Evolutionary conservation across 768 basidiomycete genomes (phyloP), one percentile per base, ranked within the genome.

Genomic region (Cubamyces lactineus): DNA sequence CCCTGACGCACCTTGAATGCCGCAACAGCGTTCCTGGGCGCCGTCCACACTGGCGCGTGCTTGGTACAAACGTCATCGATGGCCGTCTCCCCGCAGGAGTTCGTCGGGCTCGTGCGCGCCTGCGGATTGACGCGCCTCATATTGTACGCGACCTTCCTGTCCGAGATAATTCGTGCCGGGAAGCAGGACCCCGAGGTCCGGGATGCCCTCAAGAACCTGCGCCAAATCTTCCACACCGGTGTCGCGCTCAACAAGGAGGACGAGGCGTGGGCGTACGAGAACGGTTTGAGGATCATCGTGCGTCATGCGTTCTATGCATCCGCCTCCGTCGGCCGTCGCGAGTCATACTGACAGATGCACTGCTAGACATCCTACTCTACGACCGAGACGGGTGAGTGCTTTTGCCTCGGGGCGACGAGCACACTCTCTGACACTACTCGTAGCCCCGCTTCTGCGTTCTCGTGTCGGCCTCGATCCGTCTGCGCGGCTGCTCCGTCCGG

Each of bases 221-320:
- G 59, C 34, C 62, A 66, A 41, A 56, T 68, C 42, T 21, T 56
- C 15, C 57, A 68, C 53, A 68, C 64, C 15, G 67, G 64, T 28
- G 62, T 63, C 30, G 55, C 67, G n/a, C 54, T 68, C 23, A 56
- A 60, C 39, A 45, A 47, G 28, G 67, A 68, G 17, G 67, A 68
- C 46, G 67, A 68, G 42, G 56, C 53, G 17, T 64, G 64, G 64
- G 67, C 64, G 26, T 38, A 52, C 53, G 46, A 41, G 16, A 19
- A 66, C 15, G 56, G 57, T 1, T 13, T 66, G 15, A 47, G 47
- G 13, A n/a, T 67, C 26, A 48, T 45, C 9, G 62, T 67, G 28
- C 2, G 59, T 54, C 16, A 40, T 34, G 2, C 24, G 38, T 9
- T 16, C 30, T 40, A 12, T 57, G 21, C 17, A 23, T 23, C 16